These are phyloP conservation scores for Gracilaria domingensis DNA, from an alignment of 23 red algal genomes.

Conservation along the genomic window DNA sequence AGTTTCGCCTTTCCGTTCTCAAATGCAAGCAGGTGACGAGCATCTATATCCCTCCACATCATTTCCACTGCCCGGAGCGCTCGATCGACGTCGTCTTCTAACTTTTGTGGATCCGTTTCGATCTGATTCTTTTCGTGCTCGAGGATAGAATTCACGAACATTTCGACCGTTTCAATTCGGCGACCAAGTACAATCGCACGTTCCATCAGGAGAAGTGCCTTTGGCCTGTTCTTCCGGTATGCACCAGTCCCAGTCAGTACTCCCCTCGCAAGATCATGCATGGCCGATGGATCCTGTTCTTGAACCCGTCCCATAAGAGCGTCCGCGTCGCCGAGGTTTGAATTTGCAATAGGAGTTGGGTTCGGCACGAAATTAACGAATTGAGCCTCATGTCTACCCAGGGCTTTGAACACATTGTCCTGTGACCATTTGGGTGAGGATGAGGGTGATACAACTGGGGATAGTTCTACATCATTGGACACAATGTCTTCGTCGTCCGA, in stretches of 20 bases:
- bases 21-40: conserved; percentile 25
- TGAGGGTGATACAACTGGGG: neutral
- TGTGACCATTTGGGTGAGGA: neutral
- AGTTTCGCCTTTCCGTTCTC: conserved; percentile 19
- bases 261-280: conserved; percentile 48
- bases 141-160: conserved; percentile 37
- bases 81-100: conserved; percentile 46
- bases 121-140: conserved; percentile 19
- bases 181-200: conserved; percentile 56
- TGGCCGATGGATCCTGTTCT: conserved; percentile 51
- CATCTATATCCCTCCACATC: conserved; percentile 56
- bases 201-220: conserved; percentile 50
- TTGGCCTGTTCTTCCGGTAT: conserved; percentile 41
- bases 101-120: neutral
- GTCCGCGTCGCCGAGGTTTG: neutral
- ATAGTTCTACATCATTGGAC: conserved; percentile 6
- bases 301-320: conserved; percentile 20
- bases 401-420: neutral
- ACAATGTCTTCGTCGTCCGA: conserved; percentile 21
- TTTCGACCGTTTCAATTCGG: conserved; percentile 37
- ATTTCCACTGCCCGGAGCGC: conserved; percentile 44
- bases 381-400: neutral
- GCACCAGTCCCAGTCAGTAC: conserved; percentile 34
- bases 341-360: too few relatives aligned
- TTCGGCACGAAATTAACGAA: neutral